A percentile compares a stretch with the other conserved stretches of the same genome.
phyloP scores from a whole-genome alignment of 495 filamentous ascomycete species.

The Penicillium bialowiezense region DNA sequence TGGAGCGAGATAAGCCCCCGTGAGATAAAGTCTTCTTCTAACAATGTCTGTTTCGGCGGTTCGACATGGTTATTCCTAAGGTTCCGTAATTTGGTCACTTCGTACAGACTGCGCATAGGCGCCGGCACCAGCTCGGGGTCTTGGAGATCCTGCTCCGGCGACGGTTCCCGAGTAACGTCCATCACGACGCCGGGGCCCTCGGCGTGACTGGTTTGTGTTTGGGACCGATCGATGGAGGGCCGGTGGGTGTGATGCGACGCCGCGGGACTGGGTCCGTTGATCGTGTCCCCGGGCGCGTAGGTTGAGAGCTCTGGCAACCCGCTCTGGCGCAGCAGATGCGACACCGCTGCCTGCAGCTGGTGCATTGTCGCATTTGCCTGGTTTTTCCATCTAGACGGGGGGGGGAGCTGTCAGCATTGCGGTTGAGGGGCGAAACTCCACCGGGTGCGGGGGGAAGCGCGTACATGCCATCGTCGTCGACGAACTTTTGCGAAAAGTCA shows the following conservation, averaged over 20 bases:
- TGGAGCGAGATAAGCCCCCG: constrained; percentile 46
- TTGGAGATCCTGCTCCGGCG: constrained; percentile 49
- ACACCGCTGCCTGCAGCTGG: constrained; percentile 44
- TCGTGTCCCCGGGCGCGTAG: constrained; percentile 29
- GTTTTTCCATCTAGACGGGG: constrained; percentile 41
- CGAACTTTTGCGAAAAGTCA: constrained; percentile 50
- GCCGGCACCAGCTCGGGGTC: constrained; percentile 49
- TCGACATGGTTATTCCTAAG: constrained; percentile 45
- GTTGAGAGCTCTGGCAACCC: constrained; percentile 41
- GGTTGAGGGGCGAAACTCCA: not conserved
- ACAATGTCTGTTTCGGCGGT: constrained; percentile 42
- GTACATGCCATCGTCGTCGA: constrained; percentile 46
- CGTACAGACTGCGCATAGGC: constrained; percentile 59
- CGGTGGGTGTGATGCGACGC: constrained; percentile 27
- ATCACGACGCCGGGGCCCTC: constrained; percentile 33
- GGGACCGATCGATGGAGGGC: constrained; percentile 28
- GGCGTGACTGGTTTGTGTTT: constrained; percentile 22
- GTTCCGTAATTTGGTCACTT: constrained; percentile 57
- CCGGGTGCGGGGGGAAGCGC: not conserved
- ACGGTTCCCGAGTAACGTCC: constrained; percentile 50
- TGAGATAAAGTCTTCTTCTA: constrained; percentile 53
- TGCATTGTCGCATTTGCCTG: constrained; percentile 39
- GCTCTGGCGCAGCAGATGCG: constrained; percentile 40
- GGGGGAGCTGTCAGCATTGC: constrained; percentile 13
- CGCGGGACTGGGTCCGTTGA: constrained; percentile 31